Evolutionary conservation across 345 rosid species (phyloP), one percentile per base, ranked within the genome.

Genomic region (Arabidopsis arenosa): DNA sequence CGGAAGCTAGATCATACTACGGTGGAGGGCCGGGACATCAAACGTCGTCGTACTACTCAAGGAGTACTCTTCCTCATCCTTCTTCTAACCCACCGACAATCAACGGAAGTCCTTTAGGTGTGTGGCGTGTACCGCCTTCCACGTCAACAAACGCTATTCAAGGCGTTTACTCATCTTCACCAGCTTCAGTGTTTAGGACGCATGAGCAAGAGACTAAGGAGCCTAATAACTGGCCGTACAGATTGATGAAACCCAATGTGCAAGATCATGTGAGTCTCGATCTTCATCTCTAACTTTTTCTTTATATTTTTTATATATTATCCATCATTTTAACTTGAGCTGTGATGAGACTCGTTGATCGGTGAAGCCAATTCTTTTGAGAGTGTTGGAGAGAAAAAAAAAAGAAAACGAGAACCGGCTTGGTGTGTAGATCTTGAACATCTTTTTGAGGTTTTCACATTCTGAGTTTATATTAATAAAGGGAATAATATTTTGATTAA

Each of bases 261-360:
- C 86, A 89, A 79, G 94, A 90, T 69, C 90, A 86, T 73, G 95
- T 94, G 86, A 94, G 98, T 84, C 90, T 94, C 83, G 98, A 94
- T 89, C 97, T 94, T 80, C 96, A 85, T 81, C 93, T 94, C 82
- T 94, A 86, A 84, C 78, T 30, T 5, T 37, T 13, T 2, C 39
- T 7, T 15, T 66, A 15, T 33, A 9, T 2, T 35, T 8, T 14
- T 35, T 36, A 1, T 23, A 23, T 28, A 28, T 28, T 5, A 28
- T 28, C 32, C 32, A 28, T 28, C 32, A 3, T 60, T 41, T 75
- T 48, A 59, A 39, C 62, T 51, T 75, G 18, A 53, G 68, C 54
- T 61, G 54, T 49, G 56, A 68, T 75, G 79, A 75, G 57, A 32
- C 63, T 67, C 33, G 60, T 28, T 17, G 54, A 59, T 56, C 40